Evolutionary conservation across 2,329 filamentous ascomycete genomes (phyloP), one percentile per base, ranked within the genome.

Genomic region (Fusarium musae): DNA sequence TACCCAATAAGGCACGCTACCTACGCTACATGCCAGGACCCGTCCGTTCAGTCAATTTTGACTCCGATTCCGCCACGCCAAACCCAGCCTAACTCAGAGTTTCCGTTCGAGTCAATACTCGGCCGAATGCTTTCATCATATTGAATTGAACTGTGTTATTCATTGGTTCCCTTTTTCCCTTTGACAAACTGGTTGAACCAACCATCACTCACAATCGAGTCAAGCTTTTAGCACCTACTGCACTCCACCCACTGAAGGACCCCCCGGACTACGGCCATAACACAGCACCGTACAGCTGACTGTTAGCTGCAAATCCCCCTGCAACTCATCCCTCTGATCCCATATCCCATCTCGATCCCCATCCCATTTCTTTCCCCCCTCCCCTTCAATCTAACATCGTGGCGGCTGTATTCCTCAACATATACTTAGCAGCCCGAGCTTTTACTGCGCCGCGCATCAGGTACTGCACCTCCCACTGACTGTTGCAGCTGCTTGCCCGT

Each of bases 281-380:
- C 62, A 69, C 63, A 59, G 52, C 64, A 59, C 43, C 26, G 52
- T 58, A 44, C 44, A 69, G 39, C 65, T 65, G 66, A 44, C 40
- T 63, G 58, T 74, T 74, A 73, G 70, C 58, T 73, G 62, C 66
- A 66, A 70, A 63, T 73, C 61, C 70, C 64, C 70, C 70, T 73
- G 70, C 70, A 74, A 73, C 70, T 46, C 57, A 61, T 67, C 37
- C 40, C 28, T 67, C 70, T 73, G 70, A 73, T 74, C 70, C 70
- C 70, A 67, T 70, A 60, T 66, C 49, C 61, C 70, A 73, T 73
- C 66, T 73, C 70, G 70, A 73, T 73, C 70, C 62, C 61, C 67
- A 66, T 73, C 66, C 44, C 70, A 67, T 71, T 56, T 73, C 70
- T 66, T 66, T 59, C 67, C 70, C 70, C 60, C 60, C 36, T 46